Base-by-base conservation (phyloP, 257 asterid genomes). In the Nicotiana paniculata region DNA sequence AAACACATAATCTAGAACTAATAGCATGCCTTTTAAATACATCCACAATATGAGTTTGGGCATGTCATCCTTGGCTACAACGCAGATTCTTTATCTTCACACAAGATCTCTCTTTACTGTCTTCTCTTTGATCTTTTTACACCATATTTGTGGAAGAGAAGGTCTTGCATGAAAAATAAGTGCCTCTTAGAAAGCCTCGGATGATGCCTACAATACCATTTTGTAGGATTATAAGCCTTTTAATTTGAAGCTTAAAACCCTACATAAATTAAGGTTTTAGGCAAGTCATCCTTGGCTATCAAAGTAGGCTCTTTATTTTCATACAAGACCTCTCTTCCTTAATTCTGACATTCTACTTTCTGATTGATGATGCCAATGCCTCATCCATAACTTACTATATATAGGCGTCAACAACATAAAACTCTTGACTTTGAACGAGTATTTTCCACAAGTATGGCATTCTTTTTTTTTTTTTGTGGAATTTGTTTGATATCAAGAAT, bases 231-330 rank as follows among this genome's bases (percentile, higher is more conserved):
- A 48, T 55, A 9, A 75, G 24, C 32, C 67, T n/a, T 75, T 43
- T 72, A 51, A 46, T 37, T 43, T 33, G 48, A 59, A 39, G n/a
- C 4, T 37, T 28, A 70, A 26, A 58, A 77, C 75, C 77, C 57
- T 59, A 3, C 18, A 48, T 58, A 43, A 24, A 48, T 53, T 13
- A 15, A 48, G 39, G 63, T 81, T 84, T 80, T 88, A 91, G 92
- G 94, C 93, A 88, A 90, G 90, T 89, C 92, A 89, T 90, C 91
- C 92, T 87, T 90, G 92, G 92, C 93, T 90, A 90, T 80, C 92
- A 85, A 85, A 90, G 85, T 4, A 85, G 86, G 66, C 81, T 85
- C 92, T 88, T 72, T 33, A 70, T 84, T 88, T 85, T 88, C 93
- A 90, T 88, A 86, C 89, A 54, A 86, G 85, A 51, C 91, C 87